phyloP scores from a whole-genome alignment of 192 early-diverging fungal genomes.

The Chytriomyces confervae region DNA sequence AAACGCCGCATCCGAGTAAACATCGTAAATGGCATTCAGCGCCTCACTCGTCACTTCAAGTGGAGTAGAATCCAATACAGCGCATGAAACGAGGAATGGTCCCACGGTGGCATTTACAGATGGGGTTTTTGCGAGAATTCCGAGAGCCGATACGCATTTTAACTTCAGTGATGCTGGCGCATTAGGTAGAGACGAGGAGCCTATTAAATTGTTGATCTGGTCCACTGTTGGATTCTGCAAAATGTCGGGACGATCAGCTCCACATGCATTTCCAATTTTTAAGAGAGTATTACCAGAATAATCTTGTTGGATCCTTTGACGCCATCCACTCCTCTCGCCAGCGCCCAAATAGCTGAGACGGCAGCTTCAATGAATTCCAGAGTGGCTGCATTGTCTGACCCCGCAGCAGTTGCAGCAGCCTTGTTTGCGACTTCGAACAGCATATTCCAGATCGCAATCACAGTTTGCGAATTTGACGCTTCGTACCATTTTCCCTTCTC shows the following conservation, averaged over 20 bases:
- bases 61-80: neutral
- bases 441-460: constrained; percentile 25
- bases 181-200: constrained; percentile 37
- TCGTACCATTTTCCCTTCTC: constrained; percentile 31
- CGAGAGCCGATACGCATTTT: constrained; percentile 76
- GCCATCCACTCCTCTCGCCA: constrained; percentile 69
- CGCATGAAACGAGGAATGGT: constrained; percentile 15
- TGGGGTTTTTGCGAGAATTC: constrained; percentile 65
- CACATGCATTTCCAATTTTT: neutral
- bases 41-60: constrained; percentile 66
- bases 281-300: constrained; percentile 12
- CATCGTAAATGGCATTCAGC: constrained; percentile 85
- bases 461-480: constrained; percentile 9
- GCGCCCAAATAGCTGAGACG: constrained; percentile 78
- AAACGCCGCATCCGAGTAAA: constrained; percentile 81
- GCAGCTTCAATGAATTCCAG: constrained; percentile 60
- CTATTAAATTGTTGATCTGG: constrained; percentile 59
- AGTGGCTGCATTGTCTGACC: constrained; percentile 1
- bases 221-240: constrained; percentile 32
- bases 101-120: constrained; percentile 22
- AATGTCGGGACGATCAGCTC: constrained; percentile 53
- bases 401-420: constrained; percentile 55
- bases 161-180: constrained; percentile 51
- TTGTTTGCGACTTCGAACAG: constrained; percentile 48
- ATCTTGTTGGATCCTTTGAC: constrained; percentile 32